Conservation (phyloP, 2,329 filamentous ascomycete species). For the Colletotrichum salicis region DNA sequence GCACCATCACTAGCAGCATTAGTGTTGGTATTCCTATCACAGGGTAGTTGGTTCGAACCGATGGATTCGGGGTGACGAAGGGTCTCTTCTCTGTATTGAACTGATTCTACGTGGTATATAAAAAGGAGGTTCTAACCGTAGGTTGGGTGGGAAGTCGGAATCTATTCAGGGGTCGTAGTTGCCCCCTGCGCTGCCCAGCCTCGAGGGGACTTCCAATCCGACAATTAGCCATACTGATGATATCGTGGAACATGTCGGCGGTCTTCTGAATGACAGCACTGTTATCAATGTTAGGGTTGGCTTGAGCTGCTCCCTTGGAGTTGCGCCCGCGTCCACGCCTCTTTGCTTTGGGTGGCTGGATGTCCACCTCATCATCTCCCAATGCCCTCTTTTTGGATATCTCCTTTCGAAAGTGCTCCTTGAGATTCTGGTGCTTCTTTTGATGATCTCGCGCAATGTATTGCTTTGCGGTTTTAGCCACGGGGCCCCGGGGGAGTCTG, state of each 20-base stretch:
- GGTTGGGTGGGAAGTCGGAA: no score
- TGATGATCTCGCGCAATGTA: not conserved
- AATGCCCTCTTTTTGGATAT: not conserved
- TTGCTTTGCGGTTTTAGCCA: not conserved
- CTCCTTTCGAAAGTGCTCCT: not conserved
- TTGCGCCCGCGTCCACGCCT: not conserved
- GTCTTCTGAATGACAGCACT: not conserved
- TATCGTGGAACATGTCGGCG: no score
- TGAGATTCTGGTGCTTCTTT: not conserved
- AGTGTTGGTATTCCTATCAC: no score
- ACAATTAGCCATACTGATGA: no score
- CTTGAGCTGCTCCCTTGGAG: not conserved
- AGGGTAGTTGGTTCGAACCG: no score
- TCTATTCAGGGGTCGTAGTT: no score
- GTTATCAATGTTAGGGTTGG: not conserved
- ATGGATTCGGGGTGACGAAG: no score
- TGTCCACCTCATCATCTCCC: not conserved
- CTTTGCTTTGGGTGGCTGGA: not conserved
- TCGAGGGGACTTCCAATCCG: no score
- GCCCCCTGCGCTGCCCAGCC: no score
- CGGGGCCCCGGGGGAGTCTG: not conserved
- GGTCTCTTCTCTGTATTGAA: no score
- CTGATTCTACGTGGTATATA: no score
- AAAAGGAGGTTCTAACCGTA: no score
- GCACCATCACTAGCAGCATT: not conserved